A percentile compares a stretch with the other conserved stretches of the same genome.
Evolutionary conservation across 352 stramenopile genomes (phyloP).

Genomic region (Globisporangium cylindrosporum): DNA sequence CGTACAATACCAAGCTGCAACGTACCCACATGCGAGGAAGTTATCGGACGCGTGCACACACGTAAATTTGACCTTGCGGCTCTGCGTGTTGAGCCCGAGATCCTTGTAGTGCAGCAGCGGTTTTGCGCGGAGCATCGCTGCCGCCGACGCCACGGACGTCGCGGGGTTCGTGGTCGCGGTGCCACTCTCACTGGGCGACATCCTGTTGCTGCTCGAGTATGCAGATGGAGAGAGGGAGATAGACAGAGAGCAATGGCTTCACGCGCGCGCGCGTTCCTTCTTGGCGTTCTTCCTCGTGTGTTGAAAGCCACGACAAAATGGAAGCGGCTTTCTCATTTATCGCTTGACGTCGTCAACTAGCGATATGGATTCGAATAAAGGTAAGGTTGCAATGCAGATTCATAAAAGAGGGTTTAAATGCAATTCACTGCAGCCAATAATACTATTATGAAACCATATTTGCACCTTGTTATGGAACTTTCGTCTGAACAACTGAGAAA

Average conservation of each 20-base stretch:
- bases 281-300: background rate
- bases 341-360: background rate
- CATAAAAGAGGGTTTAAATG: background rate
- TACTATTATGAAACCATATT: background rate
- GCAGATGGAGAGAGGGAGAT: background rate
- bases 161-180: slow-evolving; percentile 10
- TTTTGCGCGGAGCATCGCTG: slow-evolving; percentile 28
- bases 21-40: slow-evolving; percentile 81
- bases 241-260: background rate
- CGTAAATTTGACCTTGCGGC: slow-evolving; percentile 68
- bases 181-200: slow-evolving; percentile 15
- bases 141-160: background rate
- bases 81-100: slow-evolving; percentile 51
- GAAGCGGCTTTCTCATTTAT: background rate
- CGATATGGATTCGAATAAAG: background rate
- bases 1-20: background rate
- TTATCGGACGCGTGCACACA: slow-evolving; percentile 85
- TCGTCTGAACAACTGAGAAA: background rate
- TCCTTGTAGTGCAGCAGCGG: slow-evolving; percentile 77
- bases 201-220: background rate
- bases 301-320: background rate
- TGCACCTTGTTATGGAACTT: background rate
- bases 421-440: background rate
- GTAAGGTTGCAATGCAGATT: background rate
- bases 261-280: background rate